Evolutionary conservation across 2,329 filamentous ascomycete genomes (phyloP), one percentile per base, ranked within the genome.

Genomic region (Aspergillus neoniger): DNA sequence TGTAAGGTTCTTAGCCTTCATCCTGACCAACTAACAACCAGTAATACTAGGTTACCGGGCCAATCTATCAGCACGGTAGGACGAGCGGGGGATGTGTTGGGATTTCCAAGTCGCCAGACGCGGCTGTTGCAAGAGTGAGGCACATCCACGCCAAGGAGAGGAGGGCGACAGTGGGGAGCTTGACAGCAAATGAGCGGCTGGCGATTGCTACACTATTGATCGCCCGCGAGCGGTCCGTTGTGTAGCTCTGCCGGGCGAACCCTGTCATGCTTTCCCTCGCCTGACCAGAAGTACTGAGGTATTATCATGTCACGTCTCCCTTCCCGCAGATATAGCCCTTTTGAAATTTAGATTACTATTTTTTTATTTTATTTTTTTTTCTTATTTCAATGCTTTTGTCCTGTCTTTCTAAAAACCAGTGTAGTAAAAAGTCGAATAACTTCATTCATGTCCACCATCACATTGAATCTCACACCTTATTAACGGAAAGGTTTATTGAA

Each of bases 91-190:
- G 21, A 12, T 14, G 38, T 44, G 52, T 43, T 41, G 43, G 32
- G 48, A 65, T 64, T 66, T 63, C 55, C 48, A 49, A 39, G 56
- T 65, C 66, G 66, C 65, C 64, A 68, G 64, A 65, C 62, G 66
- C 66, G 66, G 66, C 66, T 68, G 62, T 60, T 62, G 57, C 25
- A 28, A 50, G 55, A 58, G 51, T 51, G 52, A 59, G 49, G 53
- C 44, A 57, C 44, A 50, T 44, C 43, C 38, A 58, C 55, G 55
- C 54, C 57, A 65, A 57, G 60, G 19, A 58, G 55, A 47, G 60
- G 30, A 39, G 53, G 59, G 61, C 54, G 62, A 53, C 21, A 23
- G 47, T 60, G 50, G 51, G 56, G 19, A 52, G 21, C 19, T 32
- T 19, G 15, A 25, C 49, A 43, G 39, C 63, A 49, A 65, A 65